Conservation (phyloP, 2,329 filamentous ascomycete species). For the Pseudogymnoascus sp. region DNA sequence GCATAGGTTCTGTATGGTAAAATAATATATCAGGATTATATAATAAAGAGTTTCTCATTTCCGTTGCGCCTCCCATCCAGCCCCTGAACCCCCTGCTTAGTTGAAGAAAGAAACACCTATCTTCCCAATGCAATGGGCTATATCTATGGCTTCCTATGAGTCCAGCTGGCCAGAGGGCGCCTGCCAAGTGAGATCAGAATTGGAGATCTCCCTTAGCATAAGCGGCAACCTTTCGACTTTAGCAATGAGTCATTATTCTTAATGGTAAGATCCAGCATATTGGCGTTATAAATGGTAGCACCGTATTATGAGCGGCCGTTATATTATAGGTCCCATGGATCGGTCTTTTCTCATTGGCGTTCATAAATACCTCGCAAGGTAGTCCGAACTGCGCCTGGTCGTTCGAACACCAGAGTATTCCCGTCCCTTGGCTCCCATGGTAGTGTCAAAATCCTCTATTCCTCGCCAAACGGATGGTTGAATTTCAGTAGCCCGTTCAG, state of each 20-base stretch:
- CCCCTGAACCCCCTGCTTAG: neutral
- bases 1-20: neutral
- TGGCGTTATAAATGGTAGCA: neutral
- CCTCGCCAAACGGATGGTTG: constrained; percentile 88
- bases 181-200: neutral
- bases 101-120: neutral
- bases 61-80: neutral
- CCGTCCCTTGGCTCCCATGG: neutral
- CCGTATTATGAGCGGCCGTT: neutral
- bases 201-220: neutral
- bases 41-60: neutral
- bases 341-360: neutral
- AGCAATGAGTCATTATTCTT: neutral
- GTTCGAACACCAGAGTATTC: neutral
- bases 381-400: neutral
- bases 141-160: neutral
- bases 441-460: constrained; percentile 2
- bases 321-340: neutral
- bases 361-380: neutral
- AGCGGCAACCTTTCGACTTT: neutral
- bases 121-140: neutral
- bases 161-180: neutral
- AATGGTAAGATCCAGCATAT: neutral
- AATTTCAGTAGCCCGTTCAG: constrained; percentile 92
- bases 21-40: neutral